A percentile compares a stretch with the other conserved stretches of the same genome.
phyloP scores from a whole-genome alignment of 2,329 filamentous ascomycete genomes.

The Didymella sp. region DNA sequence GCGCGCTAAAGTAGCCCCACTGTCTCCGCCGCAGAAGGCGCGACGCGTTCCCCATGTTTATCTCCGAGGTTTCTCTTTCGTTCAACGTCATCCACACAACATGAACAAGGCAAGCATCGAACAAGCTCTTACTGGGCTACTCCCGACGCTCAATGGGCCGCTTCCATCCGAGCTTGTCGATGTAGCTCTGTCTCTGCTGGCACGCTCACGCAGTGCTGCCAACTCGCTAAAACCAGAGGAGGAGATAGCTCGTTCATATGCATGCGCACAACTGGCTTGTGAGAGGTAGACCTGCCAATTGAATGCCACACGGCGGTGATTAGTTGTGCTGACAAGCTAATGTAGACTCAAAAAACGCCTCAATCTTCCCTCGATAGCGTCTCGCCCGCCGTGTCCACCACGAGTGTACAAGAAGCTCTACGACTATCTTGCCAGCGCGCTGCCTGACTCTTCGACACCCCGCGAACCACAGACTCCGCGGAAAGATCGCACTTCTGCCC shows the following conservation, averaged over 20 bases:
- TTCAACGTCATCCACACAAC: not conserved
- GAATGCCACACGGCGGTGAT: not conserved
- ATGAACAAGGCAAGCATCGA: constrained; percentile 39
- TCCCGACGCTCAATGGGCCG: constrained; percentile 48
- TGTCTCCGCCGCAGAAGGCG: not conserved
- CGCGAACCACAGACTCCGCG: constrained; percentile 45
- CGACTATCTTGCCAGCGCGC: constrained; percentile 75
- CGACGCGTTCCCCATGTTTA: constrained; percentile 13
- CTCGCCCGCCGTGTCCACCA: constrained; percentile 47
- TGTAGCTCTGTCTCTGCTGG: constrained; percentile 42
- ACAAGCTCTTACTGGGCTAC: constrained; percentile 52
- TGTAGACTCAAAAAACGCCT: constrained; percentile 68
- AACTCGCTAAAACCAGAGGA: constrained; percentile 58
- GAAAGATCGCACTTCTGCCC: constrained; percentile 31
- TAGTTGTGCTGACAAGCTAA: constrained; percentile 41
- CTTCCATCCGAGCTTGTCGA: constrained; percentile 45
- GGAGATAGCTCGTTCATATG: constrained; percentile 48
- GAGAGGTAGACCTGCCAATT: constrained; percentile 66
- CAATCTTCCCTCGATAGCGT: constrained; percentile 44
- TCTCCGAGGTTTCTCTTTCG: not conserved
- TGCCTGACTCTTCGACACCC: constrained; percentile 56
- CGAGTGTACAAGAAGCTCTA: constrained; percentile 82
- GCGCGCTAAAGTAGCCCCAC: not conserved
- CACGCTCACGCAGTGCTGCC: constrained; percentile 47
- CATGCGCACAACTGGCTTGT: constrained; percentile 70